These are phyloP conservation scores for Viola pubescens DNA, from an alignment of 441 rosid species.

Conservation along the genomic window DNA sequence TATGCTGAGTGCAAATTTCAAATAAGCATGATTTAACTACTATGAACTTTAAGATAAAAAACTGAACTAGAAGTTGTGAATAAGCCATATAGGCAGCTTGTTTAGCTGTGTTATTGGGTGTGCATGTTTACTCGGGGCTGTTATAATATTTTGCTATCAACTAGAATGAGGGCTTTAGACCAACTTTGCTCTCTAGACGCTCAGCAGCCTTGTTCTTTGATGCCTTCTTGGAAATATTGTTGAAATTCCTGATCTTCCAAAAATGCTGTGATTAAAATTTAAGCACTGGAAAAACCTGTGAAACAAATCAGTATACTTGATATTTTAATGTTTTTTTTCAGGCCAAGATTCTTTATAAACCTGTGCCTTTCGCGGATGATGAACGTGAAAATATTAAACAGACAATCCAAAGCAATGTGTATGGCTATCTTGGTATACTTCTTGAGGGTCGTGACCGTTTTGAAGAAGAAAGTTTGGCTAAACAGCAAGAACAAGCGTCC, in stretches of 20 bases:
- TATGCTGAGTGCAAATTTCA: too few species aligned
- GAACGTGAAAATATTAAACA: slow-evolving; percentile 71
- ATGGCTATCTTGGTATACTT: slow-evolving; percentile 77
- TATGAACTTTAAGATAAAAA: too few species aligned
- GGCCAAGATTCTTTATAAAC: slow-evolving; percentile 86
- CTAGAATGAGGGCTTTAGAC: too few species aligned
- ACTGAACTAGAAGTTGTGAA: too few species aligned
- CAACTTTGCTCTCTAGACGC: too few species aligned
- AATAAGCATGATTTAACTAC: too few species aligned
- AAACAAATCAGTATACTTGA: neutral
- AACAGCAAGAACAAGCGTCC: slow-evolving; percentile 26
- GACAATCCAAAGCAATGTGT: slow-evolving; percentile 80
- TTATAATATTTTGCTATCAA: too few species aligned
- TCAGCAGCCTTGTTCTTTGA: too few species aligned
- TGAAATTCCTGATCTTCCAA: neutral
- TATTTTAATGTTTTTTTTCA: slow-evolving; percentile 22
- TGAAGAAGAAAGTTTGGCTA: slow-evolving; percentile 66
- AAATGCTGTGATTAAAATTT: neutral
- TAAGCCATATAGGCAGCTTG: too few species aligned
- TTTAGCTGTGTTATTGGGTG: too few species aligned
- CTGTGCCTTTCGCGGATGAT: slow-evolving; percentile 71
- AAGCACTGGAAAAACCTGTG: neutral
- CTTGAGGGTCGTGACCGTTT: slow-evolving; percentile 86
- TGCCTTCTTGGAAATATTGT: neutral
- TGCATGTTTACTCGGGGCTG: too few species aligned